A percentile compares a stretch with the other conserved stretches of the same genome.
Evolutionary conservation across 805 yeast species (phyloP).

Genomic region (Candida xyloterini): DNA sequence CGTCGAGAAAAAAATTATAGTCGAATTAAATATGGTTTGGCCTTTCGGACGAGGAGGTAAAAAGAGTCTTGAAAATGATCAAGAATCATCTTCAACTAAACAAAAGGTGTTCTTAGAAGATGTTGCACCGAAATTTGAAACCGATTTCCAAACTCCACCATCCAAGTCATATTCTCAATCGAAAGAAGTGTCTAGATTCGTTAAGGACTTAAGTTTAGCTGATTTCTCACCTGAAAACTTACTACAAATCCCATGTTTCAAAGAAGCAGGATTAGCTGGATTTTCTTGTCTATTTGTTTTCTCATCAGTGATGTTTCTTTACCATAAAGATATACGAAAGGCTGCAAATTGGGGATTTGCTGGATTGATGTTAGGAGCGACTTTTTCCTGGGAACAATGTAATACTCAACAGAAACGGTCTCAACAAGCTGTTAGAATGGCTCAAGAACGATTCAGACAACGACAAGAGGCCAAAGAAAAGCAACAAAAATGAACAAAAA

Average conservation of each 20-base stretch:
- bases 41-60: constrained; percentile 16
- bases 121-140: constrained; percentile 46
- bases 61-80: constrained; percentile 3
- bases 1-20: constrained; percentile 5
- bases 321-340: constrained; percentile 57
- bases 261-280: constrained; percentile 77
- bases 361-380: constrained; percentile 74
- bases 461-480: constrained; percentile 33
- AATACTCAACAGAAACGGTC: constrained; percentile 65
- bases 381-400: constrained; percentile 93
- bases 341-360: constrained; percentile 82
- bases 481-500: neutral
- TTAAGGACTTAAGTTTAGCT: constrained; percentile 37
- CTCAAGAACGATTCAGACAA: constrained; percentile 46
- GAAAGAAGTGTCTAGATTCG: constrained; percentile 20
- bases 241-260: constrained; percentile 67
- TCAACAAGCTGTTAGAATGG: constrained; percentile 63
- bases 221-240: constrained; percentile 54
- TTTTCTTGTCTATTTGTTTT: constrained; percentile 68
- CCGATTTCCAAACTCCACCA: constrained; percentile 7
- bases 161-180: constrained; percentile 18
- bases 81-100: constrained; percentile 7
- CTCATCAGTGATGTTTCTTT: constrained; percentile 62
- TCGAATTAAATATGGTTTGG: constrained; percentile 20
- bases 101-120: constrained; percentile 44